A percentile compares a stretch with the other conserved stretches of the same genome.
These are phyloP conservation scores for Tephrocybe sp. DNA, from an alignment of 768 basidiomycete species.

Conservation along the genomic window DNA sequence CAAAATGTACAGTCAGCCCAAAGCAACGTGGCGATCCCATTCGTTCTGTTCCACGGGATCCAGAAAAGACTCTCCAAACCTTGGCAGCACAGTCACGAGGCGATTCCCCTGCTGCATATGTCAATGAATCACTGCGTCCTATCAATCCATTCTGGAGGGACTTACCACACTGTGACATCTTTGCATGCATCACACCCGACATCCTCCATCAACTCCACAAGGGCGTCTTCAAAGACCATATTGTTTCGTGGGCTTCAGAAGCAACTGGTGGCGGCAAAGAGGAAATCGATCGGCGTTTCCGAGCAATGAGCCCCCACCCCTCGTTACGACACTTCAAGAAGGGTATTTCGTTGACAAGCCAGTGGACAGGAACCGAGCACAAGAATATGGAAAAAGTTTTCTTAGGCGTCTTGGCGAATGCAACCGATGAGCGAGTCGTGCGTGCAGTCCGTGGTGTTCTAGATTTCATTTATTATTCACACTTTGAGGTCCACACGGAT, in stretches of 20 bases:
- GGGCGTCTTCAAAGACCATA: conserved; percentile 39
- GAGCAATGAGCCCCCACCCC: conserved; percentile 16
- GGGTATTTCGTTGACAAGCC: conserved; percentile 33
- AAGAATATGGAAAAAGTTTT: conserved; percentile 28
- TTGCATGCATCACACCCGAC: conserved; percentile 33
- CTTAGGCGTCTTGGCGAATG: conserved; percentile 26
- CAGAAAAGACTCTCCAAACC: too few relatives aligned
- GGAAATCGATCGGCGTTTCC: conserved; percentile 31
- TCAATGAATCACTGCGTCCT: too few relatives aligned
- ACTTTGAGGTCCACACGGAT: conserved; percentile 25
- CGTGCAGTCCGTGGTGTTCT: conserved; percentile 14
- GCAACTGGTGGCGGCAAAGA: conserved; percentile 6
- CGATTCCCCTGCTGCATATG: too few relatives aligned
- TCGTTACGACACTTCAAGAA: conserved; percentile 38
- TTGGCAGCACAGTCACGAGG: too few relatives aligned
- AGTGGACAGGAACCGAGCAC: conserved; percentile 37
- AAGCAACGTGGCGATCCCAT: not conserved
- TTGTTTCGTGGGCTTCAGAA: conserved; percentile 28
- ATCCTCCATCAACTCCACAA: conserved; percentile 43
- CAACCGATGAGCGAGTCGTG: conserved; percentile 27
- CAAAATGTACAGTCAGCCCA: not conserved
- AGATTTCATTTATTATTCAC: conserved; percentile 31
- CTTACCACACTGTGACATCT: conserved; percentile 35
- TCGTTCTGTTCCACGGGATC: too few relatives aligned
- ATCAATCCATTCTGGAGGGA: conserved; percentile 33